Evolutionary conservation across 176 grass and related monocot species (phyloP), one percentile per base, ranked within the genome.

Genomic region (Cocos nucifera): DNA sequence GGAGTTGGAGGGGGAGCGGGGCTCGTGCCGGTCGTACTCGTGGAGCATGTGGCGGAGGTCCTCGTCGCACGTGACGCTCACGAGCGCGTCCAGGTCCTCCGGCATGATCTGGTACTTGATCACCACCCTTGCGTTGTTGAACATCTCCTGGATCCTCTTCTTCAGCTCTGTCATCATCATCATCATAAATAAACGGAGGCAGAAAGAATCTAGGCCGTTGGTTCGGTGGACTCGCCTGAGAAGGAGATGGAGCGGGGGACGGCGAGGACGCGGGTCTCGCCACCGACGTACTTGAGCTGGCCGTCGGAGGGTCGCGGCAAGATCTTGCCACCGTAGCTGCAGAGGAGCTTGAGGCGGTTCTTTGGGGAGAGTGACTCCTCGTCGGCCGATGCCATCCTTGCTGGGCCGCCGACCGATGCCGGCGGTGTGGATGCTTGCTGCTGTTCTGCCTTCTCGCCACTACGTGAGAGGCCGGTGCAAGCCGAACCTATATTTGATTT

Each of bases 251-350:
- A 98, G 52, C 94, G 81, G 17, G 82, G 71, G 29, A 98, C 70
- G 56, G 70, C 84, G 49, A 98, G 67, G 25, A 98, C 82, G 54
- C 94, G 87, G 56, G 88, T 98, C 73, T 93, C 85, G 17, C 94
- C 94, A 66, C 88, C 88, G 52, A 88, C 69, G 69, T 89, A 98
- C 62, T 92, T 91, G 57, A 98, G 81, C 23, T n/a, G 67, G 57
- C 94, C 85, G 15, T 98, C 88, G 12, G 63, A 79, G 6, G 73
- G 82, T 4, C 84, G 84, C 20, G 82, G 94, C 21, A 83, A 28
- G 74, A 98, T 98, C 73, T 76, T 86, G 67, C 94, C 94, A 9
- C 35, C 35, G 35, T 44, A 44, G 35, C 35, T 44, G 35, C 35
- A 44, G 35, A 44, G 35, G 35, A 44, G 35, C 35, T 44, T 44